Conservation (phyloP, 495 filamentous ascomycete genomes). For the Tetracladium setigerum region DNA sequence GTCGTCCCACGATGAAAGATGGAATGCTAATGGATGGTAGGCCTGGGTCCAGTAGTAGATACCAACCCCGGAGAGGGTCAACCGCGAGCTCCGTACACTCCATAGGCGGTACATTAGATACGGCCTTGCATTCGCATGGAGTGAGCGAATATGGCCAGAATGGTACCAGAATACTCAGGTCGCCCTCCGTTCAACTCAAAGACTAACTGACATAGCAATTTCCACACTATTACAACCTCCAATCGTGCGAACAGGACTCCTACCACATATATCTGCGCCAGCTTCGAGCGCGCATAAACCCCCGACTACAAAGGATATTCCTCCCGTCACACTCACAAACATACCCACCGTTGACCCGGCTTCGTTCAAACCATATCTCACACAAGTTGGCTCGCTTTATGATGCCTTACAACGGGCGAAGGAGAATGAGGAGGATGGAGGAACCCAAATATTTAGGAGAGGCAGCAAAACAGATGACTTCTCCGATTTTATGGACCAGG, state of each 20-base stretch:
- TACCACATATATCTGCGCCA: constrained; percentile 62
- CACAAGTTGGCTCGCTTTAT: constrained; percentile 72
- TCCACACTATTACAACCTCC: constrained; percentile 88
- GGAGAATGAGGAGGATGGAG: constrained; percentile 52
- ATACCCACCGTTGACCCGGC: constrained; percentile 74
- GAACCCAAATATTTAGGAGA: constrained; percentile 34
- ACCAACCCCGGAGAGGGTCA: constrained; percentile 56
- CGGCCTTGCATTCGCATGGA: constrained; percentile 46
- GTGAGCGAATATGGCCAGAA: constrained; percentile 76
- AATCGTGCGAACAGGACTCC: constrained; percentile 78
- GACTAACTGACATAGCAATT: constrained; percentile 53
- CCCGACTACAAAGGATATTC: constrained; percentile 88
- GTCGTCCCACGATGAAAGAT: background rate
- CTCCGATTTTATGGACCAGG: constrained; percentile 37
- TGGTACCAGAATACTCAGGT: constrained; percentile 40
- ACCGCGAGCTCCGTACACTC: constrained; percentile 83
- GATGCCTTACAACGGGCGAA: constrained; percentile 76
- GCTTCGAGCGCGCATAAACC: constrained; percentile 63
- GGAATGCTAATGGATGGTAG: constrained; percentile 8
- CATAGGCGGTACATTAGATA: constrained; percentile 67
- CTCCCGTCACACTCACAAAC: constrained; percentile 86
- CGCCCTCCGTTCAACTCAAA: background rate
- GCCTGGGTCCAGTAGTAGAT: constrained; percentile 22
- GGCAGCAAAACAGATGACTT: constrained; percentile 41
- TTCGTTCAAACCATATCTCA: constrained; percentile 76